Conservation (phyloP, 176 grass and related monocot genomes). For the Zea luxurians region DNA sequence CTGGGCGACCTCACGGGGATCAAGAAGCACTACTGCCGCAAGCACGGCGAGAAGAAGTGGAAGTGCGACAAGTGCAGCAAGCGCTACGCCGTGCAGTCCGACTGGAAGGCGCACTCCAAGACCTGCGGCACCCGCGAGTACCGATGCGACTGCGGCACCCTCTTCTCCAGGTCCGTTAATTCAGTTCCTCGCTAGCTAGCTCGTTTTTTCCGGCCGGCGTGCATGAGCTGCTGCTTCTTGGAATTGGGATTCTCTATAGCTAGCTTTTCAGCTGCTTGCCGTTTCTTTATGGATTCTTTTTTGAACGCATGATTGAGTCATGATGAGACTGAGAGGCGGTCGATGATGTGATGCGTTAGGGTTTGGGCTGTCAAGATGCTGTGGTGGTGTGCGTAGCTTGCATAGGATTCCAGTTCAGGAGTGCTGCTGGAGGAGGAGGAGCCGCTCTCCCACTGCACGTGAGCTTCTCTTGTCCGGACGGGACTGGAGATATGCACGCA, state of each 20-base stretch:
- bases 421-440: neutral
- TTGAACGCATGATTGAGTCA: conserved; percentile 51
- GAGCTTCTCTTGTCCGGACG: conserved; percentile 60
- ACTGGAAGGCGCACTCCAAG: conserved; percentile 99
- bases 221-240: too few species aligned
- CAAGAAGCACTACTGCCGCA: conserved; percentile 99
- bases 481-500: conserved; percentile 55
- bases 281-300: too few species aligned
- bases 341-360: conserved; percentile 39
- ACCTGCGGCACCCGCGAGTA: conserved; percentile 98
- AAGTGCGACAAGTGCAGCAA: conserved; percentile 99
- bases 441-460: conserved; percentile 67
- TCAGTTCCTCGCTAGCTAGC: too few species aligned
- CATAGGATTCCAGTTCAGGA: too few species aligned
- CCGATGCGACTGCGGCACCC: conserved; percentile 95
- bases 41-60: conserved; percentile 99
- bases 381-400: conserved; percentile 24
- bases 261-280: too few species aligned
- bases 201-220: too few species aligned
- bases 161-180: conserved; percentile 81
- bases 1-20: conserved; percentile 92
- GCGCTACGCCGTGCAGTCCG: conserved; percentile 95
- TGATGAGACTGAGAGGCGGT: conserved; percentile 34
- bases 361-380: conserved; percentile 42
- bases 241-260: neutral